phyloP scores from a whole-genome alignment of 495 filamentous ascomycete species.

The Penicillium bialowiezense region DNA sequence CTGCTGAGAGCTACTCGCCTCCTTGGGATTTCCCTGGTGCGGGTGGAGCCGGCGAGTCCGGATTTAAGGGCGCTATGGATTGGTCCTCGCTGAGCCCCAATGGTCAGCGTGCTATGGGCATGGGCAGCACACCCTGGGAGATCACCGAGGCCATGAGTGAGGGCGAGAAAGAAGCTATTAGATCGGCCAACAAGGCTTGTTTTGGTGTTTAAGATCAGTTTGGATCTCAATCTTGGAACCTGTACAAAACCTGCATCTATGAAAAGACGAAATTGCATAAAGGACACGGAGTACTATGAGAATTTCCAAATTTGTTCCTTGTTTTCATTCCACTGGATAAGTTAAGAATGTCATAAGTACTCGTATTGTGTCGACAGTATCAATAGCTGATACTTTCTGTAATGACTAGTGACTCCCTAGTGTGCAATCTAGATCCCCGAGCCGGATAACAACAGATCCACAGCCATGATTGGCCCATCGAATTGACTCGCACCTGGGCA shows the following conservation, averaged over 20 bases:
- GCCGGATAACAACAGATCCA: not conserved
- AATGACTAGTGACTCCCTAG: no score
- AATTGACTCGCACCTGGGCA: not conserved
- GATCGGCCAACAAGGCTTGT: slow-evolving; percentile 57
- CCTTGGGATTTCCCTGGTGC: slow-evolving; percentile 62
- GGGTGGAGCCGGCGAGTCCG: slow-evolving; percentile 47
- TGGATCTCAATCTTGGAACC: not conserved
- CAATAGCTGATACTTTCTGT: no score
- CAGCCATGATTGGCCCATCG: not conserved
- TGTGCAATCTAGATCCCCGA: slow-evolving; percentile 4
- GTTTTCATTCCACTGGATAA: no score
- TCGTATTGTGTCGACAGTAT: no score
- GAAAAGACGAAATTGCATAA: not conserved
- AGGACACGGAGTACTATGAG: no score
- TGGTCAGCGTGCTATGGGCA: slow-evolving; percentile 59
- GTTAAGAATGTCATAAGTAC: no score
- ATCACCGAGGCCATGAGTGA: slow-evolving; percentile 44
- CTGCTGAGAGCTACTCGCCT: slow-evolving; percentile 42
- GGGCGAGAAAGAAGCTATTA: slow-evolving; percentile 57
- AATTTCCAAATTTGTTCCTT: no score
- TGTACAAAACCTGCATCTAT: not conserved
- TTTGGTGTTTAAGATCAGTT: slow-evolving; percentile 24
- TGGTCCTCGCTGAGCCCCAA: slow-evolving; percentile 37
- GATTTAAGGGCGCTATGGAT: slow-evolving; percentile 40
- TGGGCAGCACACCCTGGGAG: slow-evolving; percentile 48